A percentile compares a stretch with the other conserved stretches of the same genome.
These are phyloP conservation scores for Trifolium dubium DNA, from an alignment of 306 rosid genomes.

Conservation along the genomic window DNA sequence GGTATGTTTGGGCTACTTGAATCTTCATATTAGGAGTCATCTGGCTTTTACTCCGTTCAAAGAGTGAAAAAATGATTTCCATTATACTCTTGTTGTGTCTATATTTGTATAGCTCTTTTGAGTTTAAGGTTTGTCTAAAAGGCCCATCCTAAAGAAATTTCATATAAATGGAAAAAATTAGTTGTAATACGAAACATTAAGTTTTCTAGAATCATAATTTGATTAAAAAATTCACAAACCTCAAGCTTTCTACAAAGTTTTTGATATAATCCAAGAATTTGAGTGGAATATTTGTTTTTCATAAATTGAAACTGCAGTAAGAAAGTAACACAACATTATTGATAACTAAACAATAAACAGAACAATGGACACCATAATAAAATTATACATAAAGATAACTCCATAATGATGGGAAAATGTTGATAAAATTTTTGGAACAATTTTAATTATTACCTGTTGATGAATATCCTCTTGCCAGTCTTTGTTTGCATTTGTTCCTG, in stretches of 20 bases:
- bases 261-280: not conserved
- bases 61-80: constrained; percentile 11
- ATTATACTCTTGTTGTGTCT: not conserved
- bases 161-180: constrained; percentile 13
- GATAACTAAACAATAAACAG: not conserved
- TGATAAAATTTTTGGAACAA: not conserved
- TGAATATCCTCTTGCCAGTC: constrained; percentile 41
- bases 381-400: not conserved
- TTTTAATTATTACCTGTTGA: constrained; percentile 37
- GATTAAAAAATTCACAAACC: constrained; percentile 32
- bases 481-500: constrained; percentile 11
- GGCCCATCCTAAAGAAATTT: constrained; percentile 32
- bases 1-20: constrained; percentile 1
- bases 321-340: constrained; percentile 12
- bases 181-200: not conserved
- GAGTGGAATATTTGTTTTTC: not conserved
- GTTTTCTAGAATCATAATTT: not conserved
- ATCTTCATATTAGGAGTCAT: constrained; percentile 22
- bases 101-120: not conserved
- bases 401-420: too few species aligned
- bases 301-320: constrained; percentile 39
- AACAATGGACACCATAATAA: not conserved
- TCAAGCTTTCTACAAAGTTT: not conserved
- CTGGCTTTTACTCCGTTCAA: constrained; percentile 40
- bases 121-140: constrained; percentile 8